Evolutionary conservation across 345 rosid species (phyloP).

Genomic region (Dimocarpus longan): DNA sequence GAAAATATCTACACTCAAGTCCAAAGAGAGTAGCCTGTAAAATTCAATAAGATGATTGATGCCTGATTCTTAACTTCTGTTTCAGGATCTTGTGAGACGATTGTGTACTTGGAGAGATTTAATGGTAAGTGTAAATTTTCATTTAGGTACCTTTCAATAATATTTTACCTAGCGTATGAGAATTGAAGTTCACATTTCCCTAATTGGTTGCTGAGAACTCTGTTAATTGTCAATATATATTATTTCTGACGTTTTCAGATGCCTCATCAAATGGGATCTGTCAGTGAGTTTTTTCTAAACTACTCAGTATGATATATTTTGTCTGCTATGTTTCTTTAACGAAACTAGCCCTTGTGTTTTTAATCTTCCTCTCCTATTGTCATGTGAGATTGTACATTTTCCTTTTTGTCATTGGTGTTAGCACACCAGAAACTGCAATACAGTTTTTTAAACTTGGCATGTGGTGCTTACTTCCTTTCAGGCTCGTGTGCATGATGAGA

Average conservation of each 20-base stretch:
- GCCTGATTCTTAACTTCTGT: slow-evolving; percentile 31
- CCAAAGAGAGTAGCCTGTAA: not conserved
- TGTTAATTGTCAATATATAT: not conserved
- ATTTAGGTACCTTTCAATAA: slow-evolving; percentile 13
- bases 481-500: slow-evolving; percentile 97
- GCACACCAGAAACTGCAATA: slow-evolving; percentile 1
- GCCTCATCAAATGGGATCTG: not conserved
- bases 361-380: not conserved
- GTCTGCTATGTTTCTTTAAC: slow-evolving; percentile 12
- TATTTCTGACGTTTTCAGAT: not conserved
- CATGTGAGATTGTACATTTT: not conserved
- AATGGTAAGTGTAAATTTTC: slow-evolving; percentile 60
- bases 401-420: slow-evolving; percentile 3
- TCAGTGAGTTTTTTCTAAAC: not conserved
- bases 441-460: slow-evolving; percentile 18
- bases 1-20: not conserved
- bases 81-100: slow-evolving; percentile 78
- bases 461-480: slow-evolving; percentile 37
- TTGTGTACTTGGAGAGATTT: slow-evolving; percentile 93
- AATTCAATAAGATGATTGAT: slow-evolving; percentile 8
- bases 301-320: not conserved
- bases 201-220: slow-evolving; percentile 12
- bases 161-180: not conserved
- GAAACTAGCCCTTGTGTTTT: slow-evolving; percentile 3
- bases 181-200: slow-evolving; percentile 7